Percentiles rank a stretch among this genome's conserved stretches.
Evolutionary conservation across 2,329 filamentous ascomycete species (phyloP).

Genomic region (Penicillium nordicum): DNA sequence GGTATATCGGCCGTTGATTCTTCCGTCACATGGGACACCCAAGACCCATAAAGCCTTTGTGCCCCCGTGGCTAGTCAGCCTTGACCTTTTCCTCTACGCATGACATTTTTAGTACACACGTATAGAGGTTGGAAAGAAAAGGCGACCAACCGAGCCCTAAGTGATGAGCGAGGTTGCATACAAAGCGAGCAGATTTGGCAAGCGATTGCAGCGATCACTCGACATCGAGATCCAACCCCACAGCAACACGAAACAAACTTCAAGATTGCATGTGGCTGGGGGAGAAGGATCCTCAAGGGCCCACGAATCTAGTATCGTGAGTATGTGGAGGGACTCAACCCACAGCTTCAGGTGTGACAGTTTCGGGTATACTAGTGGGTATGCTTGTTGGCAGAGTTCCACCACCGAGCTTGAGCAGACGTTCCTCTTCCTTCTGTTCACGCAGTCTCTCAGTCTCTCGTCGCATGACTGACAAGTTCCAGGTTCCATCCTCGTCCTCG

Average conservation of each 20-base stretch:
- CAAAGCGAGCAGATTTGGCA: constrained; percentile 9
- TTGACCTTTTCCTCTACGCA: constrained; percentile 14
- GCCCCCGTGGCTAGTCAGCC: constrained; percentile 17
- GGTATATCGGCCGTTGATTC: constrained; percentile 28
- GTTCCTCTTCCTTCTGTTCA: constrained; percentile 73
- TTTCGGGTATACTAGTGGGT: constrained; percentile 5
- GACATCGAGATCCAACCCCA: constrained; percentile 24
- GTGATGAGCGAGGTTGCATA: constrained; percentile 20
- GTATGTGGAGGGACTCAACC: constrained; percentile 24
- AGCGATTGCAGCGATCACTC: constrained; percentile 26
- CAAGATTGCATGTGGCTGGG: constrained; percentile 4
- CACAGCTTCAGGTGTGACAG: constrained; percentile 23
- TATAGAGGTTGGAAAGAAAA: constrained; percentile 7
- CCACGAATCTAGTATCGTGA: constrained; percentile 28
- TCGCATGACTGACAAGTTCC: constrained; percentile 79
- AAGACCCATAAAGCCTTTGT: constrained; percentile 23
- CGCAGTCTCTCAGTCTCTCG: constrained; percentile 77
- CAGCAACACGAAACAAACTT: constrained; percentile 10
- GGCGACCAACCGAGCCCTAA: constrained; percentile 24
- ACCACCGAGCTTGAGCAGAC: constrained; percentile 44
- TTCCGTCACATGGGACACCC: constrained; percentile 30
- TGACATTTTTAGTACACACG: not conserved
- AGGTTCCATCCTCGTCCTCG: constrained; percentile 58
- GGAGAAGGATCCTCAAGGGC: constrained; percentile 24
- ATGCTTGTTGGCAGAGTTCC: constrained; percentile 18